Evolutionary conservation across 2,329 filamentous ascomycete genomes (phyloP).

Genomic region (Paracorniculantispora psalliotae): DNA sequence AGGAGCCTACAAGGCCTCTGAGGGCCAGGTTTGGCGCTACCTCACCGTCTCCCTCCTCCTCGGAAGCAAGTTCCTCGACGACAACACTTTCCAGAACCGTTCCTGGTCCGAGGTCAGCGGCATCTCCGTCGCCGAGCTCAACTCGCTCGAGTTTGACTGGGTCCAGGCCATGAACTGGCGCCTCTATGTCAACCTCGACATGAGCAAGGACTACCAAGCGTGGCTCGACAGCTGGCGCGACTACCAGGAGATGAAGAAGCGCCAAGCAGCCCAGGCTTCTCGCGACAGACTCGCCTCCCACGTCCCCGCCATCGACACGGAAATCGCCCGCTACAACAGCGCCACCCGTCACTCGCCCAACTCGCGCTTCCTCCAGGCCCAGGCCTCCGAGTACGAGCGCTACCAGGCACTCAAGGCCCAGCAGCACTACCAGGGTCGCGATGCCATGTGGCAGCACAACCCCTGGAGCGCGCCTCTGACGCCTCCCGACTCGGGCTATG

Average conservation of each 20-base stretch:
- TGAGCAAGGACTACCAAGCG: constrained; percentile 64
- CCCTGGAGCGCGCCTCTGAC: constrained; percentile 48
- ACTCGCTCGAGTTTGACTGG: constrained; percentile 84
- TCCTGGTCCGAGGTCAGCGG: constrained; percentile 95
- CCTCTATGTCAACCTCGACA: constrained; percentile 79
- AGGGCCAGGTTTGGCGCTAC: constrained; percentile 79
- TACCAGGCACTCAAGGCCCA: constrained; percentile 41
- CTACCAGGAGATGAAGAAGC: constrained; percentile 53
- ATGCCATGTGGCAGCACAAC: constrained; percentile 41
- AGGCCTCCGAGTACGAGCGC: constrained; percentile 50
- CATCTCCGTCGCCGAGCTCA: constrained; percentile 78
- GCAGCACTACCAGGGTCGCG: constrained; percentile 40
- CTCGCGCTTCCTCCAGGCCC: constrained; percentile 48
- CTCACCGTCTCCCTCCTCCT: constrained; percentile 79
- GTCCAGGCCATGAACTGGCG: constrained; percentile 75
- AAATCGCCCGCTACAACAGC: constrained; percentile 35
- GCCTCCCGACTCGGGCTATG: constrained; percentile 57
- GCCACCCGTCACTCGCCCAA: constrained; percentile 33
- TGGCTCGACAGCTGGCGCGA: constrained; percentile 58
- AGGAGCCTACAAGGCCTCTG: constrained; percentile 51
- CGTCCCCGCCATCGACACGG: constrained; percentile 43
- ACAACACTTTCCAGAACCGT: constrained; percentile 96
- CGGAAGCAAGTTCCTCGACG: constrained; percentile 92
- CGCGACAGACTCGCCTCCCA: constrained; percentile 47
- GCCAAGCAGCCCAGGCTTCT: constrained; percentile 41